Base-by-base conservation (phyloP, 345 rosid species). In the Pistacia atlantica region DNA sequence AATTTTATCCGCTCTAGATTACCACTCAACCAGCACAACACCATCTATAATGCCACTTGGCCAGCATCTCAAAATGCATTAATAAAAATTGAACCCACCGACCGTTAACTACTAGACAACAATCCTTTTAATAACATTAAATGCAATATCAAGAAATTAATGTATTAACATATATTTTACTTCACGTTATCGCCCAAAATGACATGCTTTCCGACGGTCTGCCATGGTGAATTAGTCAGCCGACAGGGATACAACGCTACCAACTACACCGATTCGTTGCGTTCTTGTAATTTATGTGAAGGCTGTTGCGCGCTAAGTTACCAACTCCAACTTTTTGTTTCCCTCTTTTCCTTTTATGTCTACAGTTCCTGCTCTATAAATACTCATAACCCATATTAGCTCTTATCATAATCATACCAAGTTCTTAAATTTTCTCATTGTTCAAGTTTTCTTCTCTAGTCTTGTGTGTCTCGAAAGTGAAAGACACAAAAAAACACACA, bases 251-350 rank as follows among this genome's bases (percentile, higher is more conserved):
- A 71, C 54, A 61, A 75, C 59, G 81, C 79, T 80, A 81, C 79
- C 89, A 78, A 86, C 87, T 83, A 76, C 80, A 72, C 71, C 59
- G 52, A 63, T 75, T 68, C 13, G 56, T 71, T 69, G 69, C 16
- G 72, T 71, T 25, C 42, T 37, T 18, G 59, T 58, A 33, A 46
- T 55, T 71, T 52, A 60, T 38, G 65, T 14, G 33, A 77, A 71
- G 25, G 65, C 69, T 60, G 60, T 74, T 42, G 25, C 25, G 25
- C 25, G 46, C 5, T 42, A 71, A 83, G 72, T 48, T 82, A 80
- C 88, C 91, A 79, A 82, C 80, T 88, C 87, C 88, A 77, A 55
- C 69, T 38, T 81, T 78, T 75, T 31, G 38, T 31, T 57, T 13
- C 78, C 78, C 63, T 74, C 58, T 17, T 17, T 13, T 4, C 7